Evolutionary conservation across 2,329 filamentous ascomycete species (phyloP).

Genomic region (Penicillium sp.): DNA sequence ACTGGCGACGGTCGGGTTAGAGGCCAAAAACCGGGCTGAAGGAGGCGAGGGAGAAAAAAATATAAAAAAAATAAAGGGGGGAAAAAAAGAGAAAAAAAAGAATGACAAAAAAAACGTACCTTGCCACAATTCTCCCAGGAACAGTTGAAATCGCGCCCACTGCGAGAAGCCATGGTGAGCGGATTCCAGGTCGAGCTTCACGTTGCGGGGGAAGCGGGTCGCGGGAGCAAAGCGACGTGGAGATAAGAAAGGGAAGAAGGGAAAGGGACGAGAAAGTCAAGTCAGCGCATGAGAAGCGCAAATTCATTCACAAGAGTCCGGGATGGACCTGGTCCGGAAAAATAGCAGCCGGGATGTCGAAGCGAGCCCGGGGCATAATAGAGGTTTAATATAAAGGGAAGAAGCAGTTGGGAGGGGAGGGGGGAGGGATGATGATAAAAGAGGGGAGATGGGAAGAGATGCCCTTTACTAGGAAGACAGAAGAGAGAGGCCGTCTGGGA

Average conservation of each 20-base stretch:
- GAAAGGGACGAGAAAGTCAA: constrained; percentile 2
- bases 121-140: constrained; percentile 49
- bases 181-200: constrained; percentile 5
- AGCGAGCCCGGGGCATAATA: constrained; percentile 25
- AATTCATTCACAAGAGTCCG: constrained; percentile 14
- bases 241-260: constrained; percentile 9
- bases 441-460: constrained; percentile 1
- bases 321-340: constrained; percentile 25
- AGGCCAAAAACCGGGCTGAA: background rate
- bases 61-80: background rate
- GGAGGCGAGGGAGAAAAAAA: background rate
- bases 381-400: constrained; percentile 15
- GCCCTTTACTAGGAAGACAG: background rate
- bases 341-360: constrained; percentile 20
- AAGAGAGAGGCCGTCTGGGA: background rate
- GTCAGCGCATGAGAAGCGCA: constrained; percentile 22
- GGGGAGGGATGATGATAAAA: constrained; percentile 1
- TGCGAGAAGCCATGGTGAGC: constrained; percentile 42
- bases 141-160: constrained; percentile 50
- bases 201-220: constrained; percentile 24
- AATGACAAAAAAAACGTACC: constrained; percentile 31
- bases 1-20: constrained; percentile 31
- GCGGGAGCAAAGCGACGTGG: constrained; percentile 17
- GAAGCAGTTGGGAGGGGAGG: constrained; percentile 6
- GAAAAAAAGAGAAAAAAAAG: background rate